phyloP scores from a whole-genome alignment of 2,329 filamentous ascomycete genomes.

The Trichoderma breve region DNA sequence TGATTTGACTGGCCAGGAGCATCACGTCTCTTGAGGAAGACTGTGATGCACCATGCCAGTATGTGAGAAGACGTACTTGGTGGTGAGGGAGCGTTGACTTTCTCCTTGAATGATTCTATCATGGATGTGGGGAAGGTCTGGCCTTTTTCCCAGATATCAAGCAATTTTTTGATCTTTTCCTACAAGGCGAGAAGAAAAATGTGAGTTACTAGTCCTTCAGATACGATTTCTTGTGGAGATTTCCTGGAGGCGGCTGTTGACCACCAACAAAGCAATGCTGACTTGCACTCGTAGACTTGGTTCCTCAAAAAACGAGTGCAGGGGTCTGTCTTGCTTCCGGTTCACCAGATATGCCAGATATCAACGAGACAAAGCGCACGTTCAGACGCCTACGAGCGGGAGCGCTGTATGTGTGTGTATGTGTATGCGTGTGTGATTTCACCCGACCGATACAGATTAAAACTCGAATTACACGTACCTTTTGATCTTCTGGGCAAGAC shows the following conservation, averaged over 20 bases:
- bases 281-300: slow-evolving; percentile 14
- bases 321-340: neutral
- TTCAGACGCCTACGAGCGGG: slow-evolving; percentile 20
- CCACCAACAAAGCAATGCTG: slow-evolving; percentile 25
- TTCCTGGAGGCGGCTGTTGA: slow-evolving; percentile 24
- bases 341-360: slow-evolving; percentile 2
- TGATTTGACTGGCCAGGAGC: neutral
- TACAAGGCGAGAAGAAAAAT: slow-evolving; percentile 50
- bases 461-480: slow-evolving; percentile 65
- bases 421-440: neutral
- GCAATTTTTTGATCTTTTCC: slow-evolving; percentile 90
- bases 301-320: neutral
- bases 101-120: slow-evolving; percentile 79
- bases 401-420: neutral
- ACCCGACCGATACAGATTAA: slow-evolving; percentile 17
- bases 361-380: slow-evolving; percentile 12
- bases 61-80: slow-evolving; percentile 59
- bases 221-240: slow-evolving; percentile 20
- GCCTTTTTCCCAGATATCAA: slow-evolving; percentile 97
- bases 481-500: slow-evolving; percentile 87
- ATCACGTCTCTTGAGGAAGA: neutral
- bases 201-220: slow-evolving; percentile 39
- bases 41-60: neutral
- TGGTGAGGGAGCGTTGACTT: slow-evolving; percentile 60
- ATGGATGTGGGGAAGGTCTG: slow-evolving; percentile 82